Conservation (phyloP, 1,284 basidiomycete genomes). For the Ceratobasidium sp. region DNA sequence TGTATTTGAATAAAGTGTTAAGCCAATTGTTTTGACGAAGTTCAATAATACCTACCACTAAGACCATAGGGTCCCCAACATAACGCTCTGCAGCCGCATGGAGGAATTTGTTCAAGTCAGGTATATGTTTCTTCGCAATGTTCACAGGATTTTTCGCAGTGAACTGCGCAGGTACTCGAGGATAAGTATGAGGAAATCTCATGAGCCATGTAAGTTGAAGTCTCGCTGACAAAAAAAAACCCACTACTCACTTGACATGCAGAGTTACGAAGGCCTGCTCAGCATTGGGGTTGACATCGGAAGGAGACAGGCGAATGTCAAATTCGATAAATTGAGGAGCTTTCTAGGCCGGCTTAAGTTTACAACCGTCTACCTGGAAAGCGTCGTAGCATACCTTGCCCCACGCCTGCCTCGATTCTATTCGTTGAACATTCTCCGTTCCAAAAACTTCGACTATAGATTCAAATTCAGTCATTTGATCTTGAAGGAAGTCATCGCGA, state of each 20-base stretch:
- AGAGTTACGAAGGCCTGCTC: slow-evolving; percentile 24
- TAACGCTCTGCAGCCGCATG: slow-evolving; percentile 23
- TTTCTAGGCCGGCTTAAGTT: neutral
- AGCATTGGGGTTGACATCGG: slow-evolving; percentile 9
- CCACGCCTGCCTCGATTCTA: slow-evolving; percentile 33
- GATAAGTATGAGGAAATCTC: slow-evolving; percentile 39
- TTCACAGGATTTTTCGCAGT: slow-evolving; percentile 33
- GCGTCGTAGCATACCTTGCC: slow-evolving; percentile 13
- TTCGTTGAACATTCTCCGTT: slow-evolving; percentile 27
- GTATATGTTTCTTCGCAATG: slow-evolving; percentile 37
- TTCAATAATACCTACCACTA: slow-evolving; percentile 8
- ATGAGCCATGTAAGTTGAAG: neutral
- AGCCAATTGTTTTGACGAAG: neutral
- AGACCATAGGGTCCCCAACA: slow-evolving; percentile 34
- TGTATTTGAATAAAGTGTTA: neutral
- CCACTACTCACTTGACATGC: slow-evolving; percentile 32
- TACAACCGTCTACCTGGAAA: neutral
- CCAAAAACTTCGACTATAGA: slow-evolving; percentile 38
- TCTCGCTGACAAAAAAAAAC: neutral
- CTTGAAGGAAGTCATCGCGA: neutral
- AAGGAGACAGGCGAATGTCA: slow-evolving; percentile 11
- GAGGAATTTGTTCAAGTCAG: slow-evolving; percentile 36
- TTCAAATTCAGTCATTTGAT: slow-evolving; percentile 28
- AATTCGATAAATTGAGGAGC: slow-evolving; percentile 37
- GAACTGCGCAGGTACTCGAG: slow-evolving; percentile 37